Conservation (phyloP, 176 grass and related monocot genomes). For the Tillandsia leiboldiana region DNA sequence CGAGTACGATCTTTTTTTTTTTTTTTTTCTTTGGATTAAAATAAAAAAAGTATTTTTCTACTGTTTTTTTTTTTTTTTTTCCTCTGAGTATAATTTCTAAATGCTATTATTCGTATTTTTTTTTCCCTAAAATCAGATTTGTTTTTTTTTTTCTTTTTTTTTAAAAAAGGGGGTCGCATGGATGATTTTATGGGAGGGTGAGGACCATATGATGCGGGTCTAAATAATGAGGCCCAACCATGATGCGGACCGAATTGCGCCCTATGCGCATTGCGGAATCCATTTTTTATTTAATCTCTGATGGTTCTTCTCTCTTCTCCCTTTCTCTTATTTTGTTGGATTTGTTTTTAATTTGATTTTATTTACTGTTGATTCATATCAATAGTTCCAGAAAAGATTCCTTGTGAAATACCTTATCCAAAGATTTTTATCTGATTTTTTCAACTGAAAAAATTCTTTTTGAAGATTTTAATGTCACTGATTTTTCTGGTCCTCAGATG, state of each 20-base stretch:
- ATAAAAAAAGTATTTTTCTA: background rate
- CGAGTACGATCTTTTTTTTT: no score
- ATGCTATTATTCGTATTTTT: no score
- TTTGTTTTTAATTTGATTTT: background rate
- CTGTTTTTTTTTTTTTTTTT: background rate
- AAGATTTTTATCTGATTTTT: no score
- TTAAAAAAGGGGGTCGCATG: no score
- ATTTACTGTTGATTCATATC: background rate
- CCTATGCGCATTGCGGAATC: background rate
- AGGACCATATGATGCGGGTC: background rate
- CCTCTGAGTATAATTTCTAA: background rate
- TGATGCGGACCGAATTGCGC: constrained; percentile 2
- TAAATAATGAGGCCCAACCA: background rate
- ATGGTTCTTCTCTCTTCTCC: background rate
- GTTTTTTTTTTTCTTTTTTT: no score
- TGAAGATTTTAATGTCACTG: no score
- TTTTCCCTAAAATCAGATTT: no score
- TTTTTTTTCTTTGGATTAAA: background rate
- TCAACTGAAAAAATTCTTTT: no score
- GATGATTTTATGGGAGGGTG: background rate
- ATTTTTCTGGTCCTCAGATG: no score
- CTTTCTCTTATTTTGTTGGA: background rate
- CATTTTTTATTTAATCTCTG: background rate
- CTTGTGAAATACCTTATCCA: no score
- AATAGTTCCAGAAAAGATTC: no score